Evolutionary conservation across 163 green algal species (phyloP).

Genomic region (Chloromonas sp.): DNA sequence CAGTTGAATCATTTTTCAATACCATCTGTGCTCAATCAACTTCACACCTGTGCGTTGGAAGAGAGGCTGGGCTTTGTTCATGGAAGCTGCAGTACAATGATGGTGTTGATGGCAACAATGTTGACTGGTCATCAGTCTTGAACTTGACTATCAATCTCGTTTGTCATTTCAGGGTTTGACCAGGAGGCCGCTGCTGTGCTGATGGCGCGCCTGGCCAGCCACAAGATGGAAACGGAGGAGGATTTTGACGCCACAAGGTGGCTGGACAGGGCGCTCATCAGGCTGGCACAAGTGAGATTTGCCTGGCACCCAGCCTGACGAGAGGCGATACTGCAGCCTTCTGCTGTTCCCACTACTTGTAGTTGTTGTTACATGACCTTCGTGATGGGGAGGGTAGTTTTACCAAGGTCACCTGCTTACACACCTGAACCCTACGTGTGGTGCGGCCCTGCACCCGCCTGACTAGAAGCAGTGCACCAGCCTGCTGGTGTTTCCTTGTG

Average conservation of each 20-base stretch:
- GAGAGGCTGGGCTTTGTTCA: too few relatives aligned
- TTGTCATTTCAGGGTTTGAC: constrained; percentile 73
- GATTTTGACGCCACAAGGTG: constrained; percentile 96
- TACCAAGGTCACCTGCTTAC: too few relatives aligned
- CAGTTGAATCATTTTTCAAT: not conserved
- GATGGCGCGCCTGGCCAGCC: constrained; percentile 71
- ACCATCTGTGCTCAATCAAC: too few relatives aligned
- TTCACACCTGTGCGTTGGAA: too few relatives aligned
- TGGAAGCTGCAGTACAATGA: too few relatives aligned
- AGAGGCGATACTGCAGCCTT: not conserved
- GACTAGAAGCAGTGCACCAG: too few relatives aligned
- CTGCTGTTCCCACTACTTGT: not conserved
- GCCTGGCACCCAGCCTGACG: not conserved
- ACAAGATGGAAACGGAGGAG: constrained; percentile 91
- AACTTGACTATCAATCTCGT: too few relatives aligned
- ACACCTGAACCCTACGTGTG: too few relatives aligned
- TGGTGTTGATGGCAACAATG: too few relatives aligned
- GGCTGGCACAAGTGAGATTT: constrained; percentile 44
- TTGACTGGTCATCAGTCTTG: too few relatives aligned
- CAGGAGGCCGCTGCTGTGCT: constrained; percentile 92
- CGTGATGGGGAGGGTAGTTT: not conserved
- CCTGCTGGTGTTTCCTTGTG: too few relatives aligned
- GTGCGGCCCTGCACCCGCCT: too few relatives aligned
- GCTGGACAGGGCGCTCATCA: constrained; percentile 93
- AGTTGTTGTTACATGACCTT: not conserved